phyloP scores from a whole-genome alignment of 192 early-diverging fungal genomes.

The Spinellus fusiger region DNA sequence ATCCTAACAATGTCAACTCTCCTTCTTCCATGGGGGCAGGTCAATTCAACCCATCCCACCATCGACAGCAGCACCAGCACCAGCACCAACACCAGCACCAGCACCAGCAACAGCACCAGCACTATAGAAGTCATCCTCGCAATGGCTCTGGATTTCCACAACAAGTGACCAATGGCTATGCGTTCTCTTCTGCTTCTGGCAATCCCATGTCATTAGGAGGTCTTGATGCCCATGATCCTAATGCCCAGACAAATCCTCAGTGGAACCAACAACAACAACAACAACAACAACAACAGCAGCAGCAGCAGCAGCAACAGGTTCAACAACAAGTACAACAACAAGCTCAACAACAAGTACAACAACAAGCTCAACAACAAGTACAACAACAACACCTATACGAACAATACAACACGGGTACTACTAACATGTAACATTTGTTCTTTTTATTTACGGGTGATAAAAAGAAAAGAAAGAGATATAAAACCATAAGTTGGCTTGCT shows the following conservation, averaged over 20 bases:
- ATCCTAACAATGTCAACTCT: slow-evolving; percentile 25
- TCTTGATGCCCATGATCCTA: slow-evolving; percentile 16
- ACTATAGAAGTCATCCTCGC: not conserved
- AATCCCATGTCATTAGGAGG: slow-evolving; percentile 3
- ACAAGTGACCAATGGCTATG: slow-evolving; percentile 14
- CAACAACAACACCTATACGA: slow-evolving; percentile 21
- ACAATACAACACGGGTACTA: slow-evolving; percentile 21
- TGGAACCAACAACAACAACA: slow-evolving; percentile 19
- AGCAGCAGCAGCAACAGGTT: slow-evolving; percentile 7
- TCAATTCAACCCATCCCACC: slow-evolving; percentile 23
- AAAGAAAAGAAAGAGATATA: not conserved
- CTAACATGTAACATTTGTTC: slow-evolving; percentile 7
- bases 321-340: no score
- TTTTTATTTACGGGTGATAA: not conserved
- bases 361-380: no score
- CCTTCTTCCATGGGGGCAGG: slow-evolving; percentile 28
- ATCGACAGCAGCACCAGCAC: slow-evolving; percentile 25
- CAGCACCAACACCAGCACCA: slow-evolving; percentile 26
- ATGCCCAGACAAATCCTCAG: slow-evolving; percentile 10
- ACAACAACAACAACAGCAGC: slow-evolving; percentile 13
- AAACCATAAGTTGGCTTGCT: no score
- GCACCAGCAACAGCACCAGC: not conserved
- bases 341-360: no score
- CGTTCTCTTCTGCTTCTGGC: slow-evolving; percentile 5
- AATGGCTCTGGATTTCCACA: slow-evolving; percentile 6